Evolutionary conservation across 2,329 filamentous ascomycete genomes (phyloP).

Genomic region (Chaetomium strumarium): DNA sequence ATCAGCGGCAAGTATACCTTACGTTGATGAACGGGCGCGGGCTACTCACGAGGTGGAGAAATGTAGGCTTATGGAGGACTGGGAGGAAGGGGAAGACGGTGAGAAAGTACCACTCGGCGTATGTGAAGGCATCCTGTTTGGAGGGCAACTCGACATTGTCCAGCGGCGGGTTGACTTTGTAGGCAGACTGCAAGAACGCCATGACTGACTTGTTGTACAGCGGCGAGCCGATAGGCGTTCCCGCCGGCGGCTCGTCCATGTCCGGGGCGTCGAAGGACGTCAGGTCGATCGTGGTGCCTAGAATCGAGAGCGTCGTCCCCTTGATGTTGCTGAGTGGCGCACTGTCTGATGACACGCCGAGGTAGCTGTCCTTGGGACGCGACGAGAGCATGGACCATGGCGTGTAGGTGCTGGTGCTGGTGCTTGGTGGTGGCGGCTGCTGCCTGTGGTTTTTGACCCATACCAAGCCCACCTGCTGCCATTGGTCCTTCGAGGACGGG

Average conservation of each 20-base stretch:
- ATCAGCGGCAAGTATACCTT: not conserved
- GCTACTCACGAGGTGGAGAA: conserved; percentile 58
- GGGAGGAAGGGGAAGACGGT: conserved; percentile 68
- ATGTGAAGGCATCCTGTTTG: conserved; percentile 59
- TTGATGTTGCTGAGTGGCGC: conserved; percentile 66
- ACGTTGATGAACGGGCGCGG: conserved; percentile 5
- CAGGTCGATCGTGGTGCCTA: conserved; percentile 75
- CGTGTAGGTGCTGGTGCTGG: conserved; percentile 26
- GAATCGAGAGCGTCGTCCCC: conserved; percentile 69
- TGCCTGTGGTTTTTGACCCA: conserved; percentile 34
- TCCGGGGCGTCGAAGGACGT: conserved; percentile 64
- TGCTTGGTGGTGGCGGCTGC: conserved; percentile 22
- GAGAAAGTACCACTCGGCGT: conserved; percentile 69
- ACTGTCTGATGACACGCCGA: conserved; percentile 59
- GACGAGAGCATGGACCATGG: conserved; percentile 33
- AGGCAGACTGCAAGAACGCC: conserved; percentile 60
- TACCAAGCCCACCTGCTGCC: conserved; percentile 32
- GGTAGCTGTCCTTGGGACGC: conserved; percentile 54
- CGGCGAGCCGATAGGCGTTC: conserved; percentile 35
- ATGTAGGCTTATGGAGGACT: conserved; percentile 69
- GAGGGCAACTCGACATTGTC: conserved; percentile 55
- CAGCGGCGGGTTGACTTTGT: conserved; percentile 53
- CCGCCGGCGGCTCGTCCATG: conserved; percentile 53
- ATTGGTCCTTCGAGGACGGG: conserved; percentile 29
- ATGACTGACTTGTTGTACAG: conserved; percentile 67